These are phyloP conservation scores for Canna indica DNA, from an alignment of 176 grass and related monocot species.

Conservation along the genomic window DNA sequence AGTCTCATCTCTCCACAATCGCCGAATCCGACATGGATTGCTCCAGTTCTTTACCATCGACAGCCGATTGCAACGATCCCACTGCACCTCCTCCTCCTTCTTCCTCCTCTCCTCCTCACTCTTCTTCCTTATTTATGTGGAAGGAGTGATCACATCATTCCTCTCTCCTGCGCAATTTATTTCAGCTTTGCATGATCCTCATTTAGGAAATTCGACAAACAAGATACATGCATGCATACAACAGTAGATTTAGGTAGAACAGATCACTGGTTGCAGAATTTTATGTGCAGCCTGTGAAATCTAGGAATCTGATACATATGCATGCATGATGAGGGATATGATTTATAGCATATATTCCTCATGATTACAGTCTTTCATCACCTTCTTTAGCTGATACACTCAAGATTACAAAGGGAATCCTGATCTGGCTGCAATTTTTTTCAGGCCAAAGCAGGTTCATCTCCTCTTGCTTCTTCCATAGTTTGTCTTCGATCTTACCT, in stretches of 20 bases:
- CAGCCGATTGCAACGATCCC: conserved; percentile 6
- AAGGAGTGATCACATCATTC: conserved; percentile 29
- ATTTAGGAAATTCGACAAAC: neutral
- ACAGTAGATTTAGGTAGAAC: neutral
- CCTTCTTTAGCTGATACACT: no score
- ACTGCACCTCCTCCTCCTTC: conserved; percentile 16
- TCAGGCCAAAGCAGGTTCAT: neutral
- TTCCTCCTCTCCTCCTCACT: conserved; percentile 12
- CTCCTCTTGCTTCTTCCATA: neutral
- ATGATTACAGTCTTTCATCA: neutral
- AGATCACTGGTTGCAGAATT: conserved; percentile 42
- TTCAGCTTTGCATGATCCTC: neutral
- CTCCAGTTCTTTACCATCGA: conserved; percentile 15
- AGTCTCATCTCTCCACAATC: conserved; percentile 48
- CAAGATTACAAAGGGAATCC: neutral
- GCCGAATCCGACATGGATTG: conserved; percentile 29
- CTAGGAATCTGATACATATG: neutral
- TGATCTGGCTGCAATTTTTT: conserved; percentile 20
- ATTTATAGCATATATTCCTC: neutral
- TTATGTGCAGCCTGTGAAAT: conserved; percentile 40
- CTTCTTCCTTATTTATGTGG: conserved; percentile 31
- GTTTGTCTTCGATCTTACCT: neutral
- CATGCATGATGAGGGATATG: conserved; percentile 1
- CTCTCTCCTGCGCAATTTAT: neutral
- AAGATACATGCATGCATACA: neutral